Evolutionary conservation across 352 stramenopile species (phyloP).

Genomic region (Hyaloperonospora arabidopsidis): DNA sequence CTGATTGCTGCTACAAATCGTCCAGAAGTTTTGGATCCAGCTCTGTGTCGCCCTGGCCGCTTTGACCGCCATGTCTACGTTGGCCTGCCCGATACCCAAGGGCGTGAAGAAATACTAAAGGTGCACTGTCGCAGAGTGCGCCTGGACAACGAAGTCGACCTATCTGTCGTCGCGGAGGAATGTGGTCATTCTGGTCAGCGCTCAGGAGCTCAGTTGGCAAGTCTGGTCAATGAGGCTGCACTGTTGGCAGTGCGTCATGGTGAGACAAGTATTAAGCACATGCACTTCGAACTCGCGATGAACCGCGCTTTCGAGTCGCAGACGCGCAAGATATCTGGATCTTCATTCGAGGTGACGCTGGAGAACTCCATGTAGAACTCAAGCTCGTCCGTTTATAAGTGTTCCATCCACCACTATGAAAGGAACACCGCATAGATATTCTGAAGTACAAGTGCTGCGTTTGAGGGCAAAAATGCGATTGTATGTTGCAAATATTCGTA

Average conservation of each 20-base stretch:
- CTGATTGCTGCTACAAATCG: conserved; percentile 96
- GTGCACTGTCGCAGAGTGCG: conserved; percentile 60
- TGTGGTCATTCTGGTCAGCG: conserved; percentile 49
- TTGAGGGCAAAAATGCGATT: too few species aligned
- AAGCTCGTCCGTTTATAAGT: too few species aligned
- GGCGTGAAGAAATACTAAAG: conserved; percentile 74
- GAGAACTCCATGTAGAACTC: conserved; percentile 21
- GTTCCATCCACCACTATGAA: too few species aligned
- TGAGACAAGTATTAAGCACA: conserved; percentile 49
- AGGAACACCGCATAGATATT: too few species aligned
- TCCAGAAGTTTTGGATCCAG: conserved; percentile 92
- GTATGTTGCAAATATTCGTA: too few species aligned
- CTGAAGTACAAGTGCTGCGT: too few species aligned
- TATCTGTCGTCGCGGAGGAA: conserved; percentile 42
- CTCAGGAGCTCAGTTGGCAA: conserved; percentile 69
- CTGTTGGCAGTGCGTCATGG: conserved; percentile 67
- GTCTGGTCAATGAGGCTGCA: conserved; percentile 77
- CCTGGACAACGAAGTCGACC: conserved; percentile 46
- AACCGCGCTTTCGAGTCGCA: conserved; percentile 54
- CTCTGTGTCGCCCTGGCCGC: conserved; percentile 91
- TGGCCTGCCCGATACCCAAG: conserved; percentile 88
- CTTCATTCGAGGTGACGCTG: conserved; percentile 47
- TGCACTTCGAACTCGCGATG: conserved; percentile 73
- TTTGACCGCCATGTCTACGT: conserved; percentile 96
- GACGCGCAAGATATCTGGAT: conserved; percentile 46